Evolutionary conservation across 108 stramenopile species (phyloP), one percentile per base, ranked within the genome.

Genomic region (Cyclotella baltica): DNA sequence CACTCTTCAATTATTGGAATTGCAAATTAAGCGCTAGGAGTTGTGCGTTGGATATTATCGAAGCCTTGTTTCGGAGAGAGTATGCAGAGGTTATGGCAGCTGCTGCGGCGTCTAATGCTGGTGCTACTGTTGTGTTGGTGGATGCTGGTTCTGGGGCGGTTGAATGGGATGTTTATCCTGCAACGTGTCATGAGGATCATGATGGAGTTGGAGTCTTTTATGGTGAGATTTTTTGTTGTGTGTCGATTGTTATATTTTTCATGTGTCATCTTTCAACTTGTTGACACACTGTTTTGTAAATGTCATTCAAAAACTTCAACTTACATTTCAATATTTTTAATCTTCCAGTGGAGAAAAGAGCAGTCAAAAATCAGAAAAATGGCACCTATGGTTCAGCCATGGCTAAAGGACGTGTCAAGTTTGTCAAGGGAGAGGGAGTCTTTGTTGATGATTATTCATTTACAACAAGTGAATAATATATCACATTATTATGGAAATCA

Each of bases 391-490:
- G 34, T 3, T 29, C 23, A 0, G 18, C 1, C 23, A 2, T 18
- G 28, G 61, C 31, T 18, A 62, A 25, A 2, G 61, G 23, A 16
- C 1, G 34, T 16, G 35, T 62, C 1, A 62, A 33, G 20, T 62
- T 62, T 35, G 30, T 62, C 15, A 35, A 25, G 18, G 61, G 31
- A 9, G 33, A 62, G 31, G 35, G 31, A 56, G 55, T 25, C 23
- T 25, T 56, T 34, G 61, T 62, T 5, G 34, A 62, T 13, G 61
- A 62, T 33, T 62, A 62, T 36, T 62, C 57, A 58, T 72, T 35
- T 35, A 40, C n/a, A n/a, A n/a, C n/a, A n/a, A n/a, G n/a, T n/a
- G n/a, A n/a, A n/a, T n/a, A n/a, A n/a, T n/a, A n/a, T n/a, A n/a
- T n/a, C n/a, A n/a, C n/a, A n/a, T n/a, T n/a, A n/a, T n/a, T n/a